Conservation (phyloP, 768 basidiomycete genomes). For the Agrocybe praecox region DNA sequence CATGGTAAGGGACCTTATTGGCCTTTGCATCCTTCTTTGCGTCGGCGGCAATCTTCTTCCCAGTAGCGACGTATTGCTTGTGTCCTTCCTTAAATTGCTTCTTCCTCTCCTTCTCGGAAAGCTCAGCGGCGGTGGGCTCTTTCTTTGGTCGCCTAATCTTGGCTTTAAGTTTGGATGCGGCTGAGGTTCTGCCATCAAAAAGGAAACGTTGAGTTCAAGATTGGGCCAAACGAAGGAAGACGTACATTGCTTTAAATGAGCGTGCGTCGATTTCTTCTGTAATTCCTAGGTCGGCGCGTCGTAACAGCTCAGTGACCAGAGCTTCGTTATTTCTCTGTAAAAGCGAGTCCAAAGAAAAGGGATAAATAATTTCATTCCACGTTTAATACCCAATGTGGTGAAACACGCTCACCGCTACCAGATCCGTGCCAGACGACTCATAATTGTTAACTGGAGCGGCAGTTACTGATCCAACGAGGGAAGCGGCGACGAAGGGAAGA, state of each 20-base stretch:
- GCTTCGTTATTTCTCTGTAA: not conserved
- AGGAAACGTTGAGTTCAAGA: no score
- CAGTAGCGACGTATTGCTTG: slow-evolving; percentile 1
- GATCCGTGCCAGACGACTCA: no score
- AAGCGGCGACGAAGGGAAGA: not conserved
- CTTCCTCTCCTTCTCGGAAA: not conserved
- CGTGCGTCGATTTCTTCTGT: not conserved
- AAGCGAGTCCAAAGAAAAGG: no score
- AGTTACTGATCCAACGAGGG: not conserved
- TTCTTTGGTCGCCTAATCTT: not conserved
- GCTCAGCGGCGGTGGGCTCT: not conserved
- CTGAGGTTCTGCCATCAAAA: not conserved
- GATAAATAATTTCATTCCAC: no score
- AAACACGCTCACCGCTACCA: no score
- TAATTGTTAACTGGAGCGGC: not conserved
- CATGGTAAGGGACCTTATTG: not conserved
- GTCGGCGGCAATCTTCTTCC: not conserved
- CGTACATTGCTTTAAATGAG: not conserved
- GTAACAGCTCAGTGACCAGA: not conserved
- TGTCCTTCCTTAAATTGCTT: not conserved
- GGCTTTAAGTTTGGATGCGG: not conserved
- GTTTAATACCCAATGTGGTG: not conserved
- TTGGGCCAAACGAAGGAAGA: not conserved
- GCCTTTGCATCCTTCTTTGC: slow-evolving; percentile 4
- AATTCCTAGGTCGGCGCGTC: not conserved